Base-by-base conservation (phyloP, 148 eudicot genomes). In the Diospyros kaki region DNA sequence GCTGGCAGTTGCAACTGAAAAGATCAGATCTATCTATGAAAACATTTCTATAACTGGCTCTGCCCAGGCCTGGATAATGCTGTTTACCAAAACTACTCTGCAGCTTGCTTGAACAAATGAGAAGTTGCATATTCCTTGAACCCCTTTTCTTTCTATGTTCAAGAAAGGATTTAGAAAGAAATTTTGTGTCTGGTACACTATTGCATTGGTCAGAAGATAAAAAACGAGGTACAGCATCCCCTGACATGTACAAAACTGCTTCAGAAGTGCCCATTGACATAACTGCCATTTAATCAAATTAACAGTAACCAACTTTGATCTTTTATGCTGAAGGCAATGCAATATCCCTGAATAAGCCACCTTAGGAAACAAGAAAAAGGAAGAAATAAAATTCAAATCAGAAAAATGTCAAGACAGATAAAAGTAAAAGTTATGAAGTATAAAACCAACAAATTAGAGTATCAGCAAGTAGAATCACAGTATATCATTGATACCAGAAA, bases 1-100 rank as follows among this genome's bases (percentile, higher is more conserved):
- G 76, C 14, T 83, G 81, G 73, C 87, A 86, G 44, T 81, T 85
- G 76, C 83, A 81, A n/a, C 67, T 73, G 2, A 61, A 4, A 51
- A 53, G 44, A 5, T 38, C 53, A 3, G 79, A 79, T 46, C 44
- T 66, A 6, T 64, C 51, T 68, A n/a, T 66, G 7, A 44, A n/a
- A 38, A 45, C 58, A 65, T 14, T 66, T 62, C 64, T 71, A 76
- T 42, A n/a, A 41, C 73, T 62, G 64, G 43, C 51, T 50, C 66
- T 45, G 8, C 76, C 58, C 6, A 53, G 10, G 45, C 65, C 69
- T 44, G 46, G 68, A 78, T 17, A 59, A 48, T 52, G 67, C 46
- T 81, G 79, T 59, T 66, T 60, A 46, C 62, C 54, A 15, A 60
- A 39, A 12, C 64, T 55, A 42, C 69, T 71, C 59, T 13, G 58